Percentiles rank a stretch among this genome's conserved stretches.
Evolutionary conservation across 1,284 basidiomycete species (phyloP).

Genomic region (Pseudozyma thailandica): DNA sequence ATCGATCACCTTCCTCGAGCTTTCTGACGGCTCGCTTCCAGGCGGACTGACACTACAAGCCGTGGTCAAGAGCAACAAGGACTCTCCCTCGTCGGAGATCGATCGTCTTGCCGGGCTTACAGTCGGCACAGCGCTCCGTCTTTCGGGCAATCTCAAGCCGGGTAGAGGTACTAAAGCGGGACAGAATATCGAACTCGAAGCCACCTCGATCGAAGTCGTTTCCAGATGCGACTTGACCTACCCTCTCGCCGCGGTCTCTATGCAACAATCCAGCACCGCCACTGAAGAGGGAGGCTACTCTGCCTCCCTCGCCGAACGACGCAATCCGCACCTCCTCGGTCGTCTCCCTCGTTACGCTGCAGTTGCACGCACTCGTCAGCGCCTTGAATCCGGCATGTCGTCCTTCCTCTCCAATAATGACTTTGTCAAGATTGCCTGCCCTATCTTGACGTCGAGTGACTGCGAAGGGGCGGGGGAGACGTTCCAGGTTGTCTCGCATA

Average conservation of each 20-base stretch:
- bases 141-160: constrained; percentile 37
- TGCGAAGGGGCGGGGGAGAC: constrained; percentile 98
- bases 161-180: constrained; percentile 46
- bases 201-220: constrained; percentile 24
- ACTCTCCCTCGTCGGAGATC: constrained; percentile 15
- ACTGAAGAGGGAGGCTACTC: constrained; percentile 16
- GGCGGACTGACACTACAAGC: constrained; percentile 57
- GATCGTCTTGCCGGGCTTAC: constrained; percentile 39
- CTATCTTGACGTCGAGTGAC: constrained; percentile 88
- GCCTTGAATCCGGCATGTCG: constrained; percentile 43
- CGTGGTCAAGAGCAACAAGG: constrained; percentile 30
- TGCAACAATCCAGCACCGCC: constrained; percentile 26
- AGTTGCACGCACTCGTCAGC: constrained; percentile 37
- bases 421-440: constrained; percentile 83
- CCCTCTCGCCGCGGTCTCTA: constrained; percentile 30
- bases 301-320: constrained; percentile 40
- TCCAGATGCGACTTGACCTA: constrained; percentile 47
- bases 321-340: constrained; percentile 51
- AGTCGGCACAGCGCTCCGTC: constrained; percentile 51
- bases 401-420: constrained; percentile 70
- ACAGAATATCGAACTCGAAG: constrained; percentile 55
- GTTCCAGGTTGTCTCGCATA: constrained; percentile 76
- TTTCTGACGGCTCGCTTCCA: constrained; percentile 60
- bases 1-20: constrained; percentile 58
- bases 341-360: constrained; percentile 41